phyloP scores from a whole-genome alignment of 2,329 filamentous ascomycete species.

The Massarina eburnea region DNA sequence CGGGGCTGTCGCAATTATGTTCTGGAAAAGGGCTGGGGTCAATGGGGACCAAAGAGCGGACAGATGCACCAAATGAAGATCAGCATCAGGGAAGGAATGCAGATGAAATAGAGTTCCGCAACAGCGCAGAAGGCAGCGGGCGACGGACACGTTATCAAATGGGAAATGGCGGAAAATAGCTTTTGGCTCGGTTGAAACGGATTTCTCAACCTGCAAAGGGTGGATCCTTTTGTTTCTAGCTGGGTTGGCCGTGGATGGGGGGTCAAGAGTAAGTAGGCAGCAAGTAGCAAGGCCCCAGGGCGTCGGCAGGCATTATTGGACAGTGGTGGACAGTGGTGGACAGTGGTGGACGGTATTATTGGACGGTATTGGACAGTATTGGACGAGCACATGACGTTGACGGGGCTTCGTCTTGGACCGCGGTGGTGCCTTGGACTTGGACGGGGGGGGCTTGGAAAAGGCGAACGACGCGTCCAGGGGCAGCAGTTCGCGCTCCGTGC shows the following conservation, averaged over 20 bases:
- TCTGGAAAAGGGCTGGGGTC: constrained; percentile 4
- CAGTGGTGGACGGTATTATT: constrained; percentile 5
- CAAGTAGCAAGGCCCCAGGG: constrained; percentile 24
- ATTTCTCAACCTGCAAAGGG: constrained; percentile 27
- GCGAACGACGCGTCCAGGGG: constrained; percentile 13
- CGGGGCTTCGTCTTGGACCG: constrained; percentile 20
- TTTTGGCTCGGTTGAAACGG: constrained; percentile 22
- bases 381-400: constrained; percentile 40
- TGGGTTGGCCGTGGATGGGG: no score
- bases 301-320: background rate
- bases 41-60: constrained; percentile 14
- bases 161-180: background rate
- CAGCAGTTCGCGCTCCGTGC: constrained; percentile 21
- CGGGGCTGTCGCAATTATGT: constrained; percentile 17
- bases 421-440: constrained; percentile 31
- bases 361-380: constrained; percentile 9
- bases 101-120: constrained; percentile 7
- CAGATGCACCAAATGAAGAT: constrained; percentile 18
- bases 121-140: constrained; percentile 7
- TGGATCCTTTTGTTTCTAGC: constrained; percentile 27
- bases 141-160: constrained; percentile 4
- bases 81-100: constrained; percentile 17
- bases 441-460: constrained; percentile 25
- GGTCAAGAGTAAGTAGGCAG: no score
- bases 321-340: background rate